These are phyloP conservation scores for Phytophthora lateralis DNA, from an alignment of 352 stramenopile genomes.

Conservation along the genomic window DNA sequence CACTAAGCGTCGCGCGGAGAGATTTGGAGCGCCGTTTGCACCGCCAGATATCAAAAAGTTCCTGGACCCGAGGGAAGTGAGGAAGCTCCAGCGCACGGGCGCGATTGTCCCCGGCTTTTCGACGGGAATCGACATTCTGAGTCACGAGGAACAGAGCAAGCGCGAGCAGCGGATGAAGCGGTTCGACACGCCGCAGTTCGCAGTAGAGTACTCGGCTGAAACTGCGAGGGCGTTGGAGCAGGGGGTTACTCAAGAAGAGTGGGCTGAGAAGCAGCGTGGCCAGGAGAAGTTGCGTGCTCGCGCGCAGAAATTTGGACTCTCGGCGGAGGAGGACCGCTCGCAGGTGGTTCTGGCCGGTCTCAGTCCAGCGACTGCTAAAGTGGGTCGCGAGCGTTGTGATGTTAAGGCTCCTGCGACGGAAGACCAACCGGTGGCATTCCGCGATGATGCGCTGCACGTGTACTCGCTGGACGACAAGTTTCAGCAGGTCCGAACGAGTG, in stretches of 20 bases:
- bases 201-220: conserved; percentile 70
- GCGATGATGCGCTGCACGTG: conserved; percentile 80
- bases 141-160: conserved; percentile 64
- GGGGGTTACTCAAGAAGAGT: conserved; percentile 78
- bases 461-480: conserved; percentile 85
- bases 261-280: conserved; percentile 58
- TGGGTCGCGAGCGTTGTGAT: conserved; percentile 67
- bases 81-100: conserved; percentile 76
- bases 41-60: conserved; percentile 77
- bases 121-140: conserved; percentile 77
- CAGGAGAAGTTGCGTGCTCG: conserved; percentile 69
- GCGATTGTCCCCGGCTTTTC: conserved; percentile 61
- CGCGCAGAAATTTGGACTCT: conserved; percentile 75
- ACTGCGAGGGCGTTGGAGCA: conserved; percentile 60
- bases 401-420: conserved; percentile 29
- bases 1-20: conserved; percentile 55
- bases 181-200: conserved; percentile 80
- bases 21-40: conserved; percentile 72
- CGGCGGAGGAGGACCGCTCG: conserved; percentile 42
- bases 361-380: conserved; percentile 53
- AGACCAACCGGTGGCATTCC: conserved; percentile 43
- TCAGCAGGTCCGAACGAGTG: conserved; percentile 79
- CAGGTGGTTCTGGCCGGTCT: conserved; percentile 36
- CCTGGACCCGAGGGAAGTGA: conserved; percentile 76
- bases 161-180: conserved; percentile 79